Base-by-base conservation (phyloP, 1,139 yeast species). In the Meyerozyma carpophila region DNA sequence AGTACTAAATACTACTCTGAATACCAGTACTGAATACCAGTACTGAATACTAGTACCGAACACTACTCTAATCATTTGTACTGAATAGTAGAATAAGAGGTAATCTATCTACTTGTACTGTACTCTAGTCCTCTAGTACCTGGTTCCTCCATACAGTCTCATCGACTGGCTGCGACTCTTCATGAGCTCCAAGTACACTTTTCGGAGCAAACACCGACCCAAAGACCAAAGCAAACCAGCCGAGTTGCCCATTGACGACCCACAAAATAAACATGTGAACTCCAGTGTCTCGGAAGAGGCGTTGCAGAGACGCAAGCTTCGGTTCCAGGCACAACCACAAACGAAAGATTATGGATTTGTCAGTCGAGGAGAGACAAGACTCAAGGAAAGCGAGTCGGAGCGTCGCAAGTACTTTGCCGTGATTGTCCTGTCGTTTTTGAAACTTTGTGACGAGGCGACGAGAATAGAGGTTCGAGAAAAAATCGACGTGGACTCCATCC, bases 311-410 rank as follows among this genome's bases (percentile, higher is more conserved):
- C 40, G 32, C 10, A 29, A 11, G n/a, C 27, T 32, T 11, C 28
- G 41, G 24, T 40, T 34, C 41, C 29, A 32, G 31, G 11, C 16
- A 29, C 28, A 14, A 16, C 9, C 32, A 24, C 39, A 43, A 26
- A 42, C 25, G 43, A 7, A 41, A n/a, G 47, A 59, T 3, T 79
- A 73, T 51, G 87, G 87, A 0, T 65, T 73, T 39, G 61, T 78
- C 1, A 80, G 86, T 50, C 62, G 86, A 43, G 86, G 86, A 1
- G 84, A 79, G 44, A 84, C 78, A 48, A 57, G 58, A 41, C 61
- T 81, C 25, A 81, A 75, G 48, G 52, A 63, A n/a, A 75, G 75
- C 50, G 58, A 58, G 11, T 45, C 49, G 5, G 77, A 70, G 11
- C 59, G 83, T 47, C 57, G 54, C 14, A 58, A 51, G 28, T 73